These are phyloP conservation scores for Marasmius sp. DNA, from an alignment of 1,284 basidiomycete species.

Conservation along the genomic window DNA sequence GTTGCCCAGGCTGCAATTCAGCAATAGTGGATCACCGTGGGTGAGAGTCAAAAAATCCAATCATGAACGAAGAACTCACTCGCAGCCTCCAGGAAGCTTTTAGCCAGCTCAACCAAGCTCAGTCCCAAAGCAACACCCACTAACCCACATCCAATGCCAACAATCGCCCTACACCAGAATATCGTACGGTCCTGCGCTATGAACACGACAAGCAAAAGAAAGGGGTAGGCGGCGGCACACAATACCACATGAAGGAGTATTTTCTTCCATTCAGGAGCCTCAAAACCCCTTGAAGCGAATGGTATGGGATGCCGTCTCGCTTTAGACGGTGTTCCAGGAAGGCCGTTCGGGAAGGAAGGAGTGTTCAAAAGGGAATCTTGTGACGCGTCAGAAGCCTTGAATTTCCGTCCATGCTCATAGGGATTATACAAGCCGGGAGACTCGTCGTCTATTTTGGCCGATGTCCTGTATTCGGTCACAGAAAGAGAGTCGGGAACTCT, in stretches of 20 bases:
- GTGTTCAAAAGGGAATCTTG: neutral
- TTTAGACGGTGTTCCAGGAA: neutral
- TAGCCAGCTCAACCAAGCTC: neutral
- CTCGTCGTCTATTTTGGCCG: neutral
- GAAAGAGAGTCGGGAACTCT: neutral
- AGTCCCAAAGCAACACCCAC: neutral
- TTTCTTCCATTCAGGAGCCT: conserved; percentile 4
- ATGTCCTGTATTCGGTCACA: neutral
- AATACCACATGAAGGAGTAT: conserved; percentile 7
- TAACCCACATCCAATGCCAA: neutral
- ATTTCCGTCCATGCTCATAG: neutral
- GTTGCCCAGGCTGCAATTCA: conserved; percentile 1
- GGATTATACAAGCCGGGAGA: neutral
- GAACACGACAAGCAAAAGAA: neutral
- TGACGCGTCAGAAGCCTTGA: neutral
- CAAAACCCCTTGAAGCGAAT: neutral
- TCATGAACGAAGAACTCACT: neutral
- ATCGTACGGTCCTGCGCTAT: neutral
- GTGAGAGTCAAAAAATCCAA: neutral
- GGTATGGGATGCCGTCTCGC: neutral
- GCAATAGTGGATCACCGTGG: neutral
- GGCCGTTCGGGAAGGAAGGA: neutral
- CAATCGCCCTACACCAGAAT: conserved; percentile 1
- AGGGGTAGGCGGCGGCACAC: conserved; percentile 5
- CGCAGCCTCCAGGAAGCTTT: neutral